These are phyloP conservation scores for Gossypium davidsonii DNA, from an alignment of 441 rosid species.

Conservation along the genomic window DNA sequence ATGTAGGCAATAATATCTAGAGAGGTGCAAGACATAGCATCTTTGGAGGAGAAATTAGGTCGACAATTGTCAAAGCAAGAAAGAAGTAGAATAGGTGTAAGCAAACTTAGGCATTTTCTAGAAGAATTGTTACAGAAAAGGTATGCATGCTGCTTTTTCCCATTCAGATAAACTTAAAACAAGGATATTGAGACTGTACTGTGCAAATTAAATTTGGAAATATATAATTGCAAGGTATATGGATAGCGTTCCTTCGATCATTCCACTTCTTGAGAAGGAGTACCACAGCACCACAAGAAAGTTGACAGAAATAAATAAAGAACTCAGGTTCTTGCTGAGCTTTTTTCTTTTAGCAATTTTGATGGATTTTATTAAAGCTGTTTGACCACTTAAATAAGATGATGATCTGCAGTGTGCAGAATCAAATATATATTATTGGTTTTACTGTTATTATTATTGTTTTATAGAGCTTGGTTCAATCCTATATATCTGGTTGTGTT, in stretches of 20 bases:
- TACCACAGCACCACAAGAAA: conserved; percentile 56
- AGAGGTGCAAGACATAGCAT: conserved; percentile 65
- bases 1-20: conserved; percentile 62
- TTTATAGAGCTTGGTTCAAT: neutral
- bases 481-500: neutral
- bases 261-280: conserved; percentile 92
- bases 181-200: conserved; percentile 1
- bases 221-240: conserved; percentile 56
- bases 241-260: conserved; percentile 81
- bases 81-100: conserved; percentile 77
- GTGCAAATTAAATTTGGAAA: conserved; percentile 12
- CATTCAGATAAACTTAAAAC: conserved; percentile 3
- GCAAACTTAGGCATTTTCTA: conserved; percentile 77
- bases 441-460: neutral
- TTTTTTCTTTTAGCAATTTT: conserved; percentile 10
- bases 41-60: conserved; percentile 80
- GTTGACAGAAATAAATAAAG: conserved; percentile 70
- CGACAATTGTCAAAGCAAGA: conserved; percentile 72
- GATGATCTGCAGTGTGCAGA: neutral
- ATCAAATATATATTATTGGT: neutral
- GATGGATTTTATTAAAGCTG: neutral
- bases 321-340: conserved; percentile 52
- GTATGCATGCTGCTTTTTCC: conserved; percentile 23
- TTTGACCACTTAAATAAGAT: neutral
- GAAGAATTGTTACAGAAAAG: conserved; percentile 87